Conservation (phyloP, 73 alveolate genomes). For the Uronychia binucleata region DNA sequence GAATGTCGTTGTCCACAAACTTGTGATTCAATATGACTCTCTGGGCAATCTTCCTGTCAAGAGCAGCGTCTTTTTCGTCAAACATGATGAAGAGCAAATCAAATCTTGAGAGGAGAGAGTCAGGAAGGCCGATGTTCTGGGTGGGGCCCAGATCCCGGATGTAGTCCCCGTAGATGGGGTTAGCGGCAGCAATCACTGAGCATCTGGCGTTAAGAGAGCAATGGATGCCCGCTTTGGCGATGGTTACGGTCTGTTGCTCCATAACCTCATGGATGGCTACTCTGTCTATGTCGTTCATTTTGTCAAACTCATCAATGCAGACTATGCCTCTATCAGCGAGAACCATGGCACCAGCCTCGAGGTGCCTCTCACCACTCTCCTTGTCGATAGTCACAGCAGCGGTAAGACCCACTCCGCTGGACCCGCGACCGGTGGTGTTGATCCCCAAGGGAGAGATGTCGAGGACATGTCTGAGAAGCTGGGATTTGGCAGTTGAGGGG, state of each 20-base stretch:
- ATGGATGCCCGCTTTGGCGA: slow-evolving; percentile 99
- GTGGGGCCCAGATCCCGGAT: slow-evolving; percentile 83
- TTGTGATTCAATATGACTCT: slow-evolving; percentile 94
- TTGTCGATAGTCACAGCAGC: slow-evolving; percentile 98
- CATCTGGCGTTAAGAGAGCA: slow-evolving; percentile 99
- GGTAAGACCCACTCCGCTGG: slow-evolving; percentile 99
- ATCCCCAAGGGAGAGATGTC: slow-evolving; percentile 95
- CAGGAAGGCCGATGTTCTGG: slow-evolving; percentile 98
- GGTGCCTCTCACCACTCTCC: slow-evolving; percentile 94
- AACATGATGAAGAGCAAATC: slow-evolving; percentile 96
- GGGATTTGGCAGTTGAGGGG: slow-evolving; percentile 99
- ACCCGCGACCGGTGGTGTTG: slow-evolving; percentile 99
- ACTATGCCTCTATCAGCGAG: slow-evolving; percentile 98
- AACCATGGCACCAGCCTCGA: slow-evolving; percentile 99
- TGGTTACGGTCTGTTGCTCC: slow-evolving; percentile 99
- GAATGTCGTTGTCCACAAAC: slow-evolving; percentile 39
- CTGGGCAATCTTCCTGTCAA: slow-evolving; percentile 91
- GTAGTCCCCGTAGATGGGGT: slow-evolving; percentile 99
- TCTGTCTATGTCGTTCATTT: slow-evolving; percentile 99
- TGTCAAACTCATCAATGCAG: slow-evolving; percentile 99
- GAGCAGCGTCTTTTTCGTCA: slow-evolving; percentile 90
- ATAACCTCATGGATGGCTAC: slow-evolving; percentile 99
- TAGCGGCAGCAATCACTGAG: slow-evolving; percentile 99
- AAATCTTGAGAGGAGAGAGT: slow-evolving; percentile 96
- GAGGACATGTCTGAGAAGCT: slow-evolving; percentile 93